Percentiles rank a stretch among this genome's conserved stretches.
These are phyloP conservation scores for Pisolithus sp. DNA, from an alignment of 768 basidiomycete genomes.

Conservation along the genomic window DNA sequence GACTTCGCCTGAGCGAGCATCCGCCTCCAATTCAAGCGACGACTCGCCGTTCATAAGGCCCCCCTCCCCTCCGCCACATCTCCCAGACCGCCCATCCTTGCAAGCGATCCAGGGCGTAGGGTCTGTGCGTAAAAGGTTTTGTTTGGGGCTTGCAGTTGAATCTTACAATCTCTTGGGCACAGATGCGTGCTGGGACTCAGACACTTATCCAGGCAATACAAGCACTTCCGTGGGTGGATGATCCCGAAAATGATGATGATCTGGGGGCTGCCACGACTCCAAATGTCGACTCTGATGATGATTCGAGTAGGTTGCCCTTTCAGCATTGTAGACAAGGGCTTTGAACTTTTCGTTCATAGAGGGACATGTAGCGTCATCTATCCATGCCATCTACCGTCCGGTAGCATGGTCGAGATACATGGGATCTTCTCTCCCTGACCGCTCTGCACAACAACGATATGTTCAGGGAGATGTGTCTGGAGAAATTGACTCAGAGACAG, in stretches of 20 bases:
- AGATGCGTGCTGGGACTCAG: constrained; percentile 88
- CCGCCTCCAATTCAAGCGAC: constrained; percentile 26
- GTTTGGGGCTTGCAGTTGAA: background rate
- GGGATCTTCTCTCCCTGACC: constrained; percentile 18
- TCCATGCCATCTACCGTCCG: constrained; percentile 82
- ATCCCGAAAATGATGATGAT: constrained; percentile 65
- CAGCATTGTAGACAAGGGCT: background rate
- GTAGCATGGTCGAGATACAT: constrained; percentile 57
- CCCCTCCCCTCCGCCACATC: constrained; percentile 51
- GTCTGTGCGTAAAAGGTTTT: constrained; percentile 46
- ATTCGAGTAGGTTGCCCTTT: constrained; percentile 34
- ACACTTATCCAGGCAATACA: constrained; percentile 86
- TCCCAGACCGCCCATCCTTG: constrained; percentile 38
- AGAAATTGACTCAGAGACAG: constrained; percentile 26
- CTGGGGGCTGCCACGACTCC: constrained; percentile 35
- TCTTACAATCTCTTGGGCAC: constrained; percentile 8
- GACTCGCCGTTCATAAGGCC: constrained; percentile 70
- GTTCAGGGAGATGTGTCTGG: constrained; percentile 25
- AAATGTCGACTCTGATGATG: constrained; percentile 50
- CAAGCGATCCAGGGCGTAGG: constrained; percentile 59
- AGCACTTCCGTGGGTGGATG: constrained; percentile 72
- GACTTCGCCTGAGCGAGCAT: constrained; percentile 2
- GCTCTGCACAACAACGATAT: constrained; percentile 5
- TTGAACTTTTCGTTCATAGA: constrained; percentile 22
- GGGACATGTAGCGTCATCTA: constrained; percentile 68